Evolutionary conservation across 306 rosid genomes (phyloP), one percentile per base, ranked within the genome.

Genomic region (Trifolium repens): DNA sequence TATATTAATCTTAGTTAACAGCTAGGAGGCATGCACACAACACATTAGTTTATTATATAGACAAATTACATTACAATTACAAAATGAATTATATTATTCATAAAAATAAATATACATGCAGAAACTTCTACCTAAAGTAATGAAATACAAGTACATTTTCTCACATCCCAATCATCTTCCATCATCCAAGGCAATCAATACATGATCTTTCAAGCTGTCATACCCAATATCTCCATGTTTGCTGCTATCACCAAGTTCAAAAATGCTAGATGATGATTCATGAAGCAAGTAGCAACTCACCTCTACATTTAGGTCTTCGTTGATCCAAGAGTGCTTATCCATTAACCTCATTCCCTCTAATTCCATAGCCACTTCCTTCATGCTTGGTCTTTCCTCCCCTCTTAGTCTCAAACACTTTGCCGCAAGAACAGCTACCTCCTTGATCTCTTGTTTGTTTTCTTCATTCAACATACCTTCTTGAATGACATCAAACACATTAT

Each of bases 281-380:
- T 15, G 22, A 61, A 61, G 67, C 43, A 61, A 61, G 67, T 34
- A 61, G 1, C 4, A 22, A 61, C 43, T 61, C 67, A 32, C 67
- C 2, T 34, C 67, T 8, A 13, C 10, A 61, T 61, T 30, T 32
- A 15, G 0, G 10, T 61, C 67, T 7, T 6, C 43, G 0, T 61
- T 61, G 67, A 61, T 61, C 42, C 67, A 61, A 61, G 67, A 61
- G 1, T 63, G 12, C 69, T 63, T 63, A 5, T 63, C 30, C 46
- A n/a, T 8, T 35, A 63, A 37, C 35, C 63, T 57, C 35, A 57
- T 24, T 8, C 69, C 69, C 47, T 63, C 69, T 30, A 63, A 63
- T 32, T 35, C 46, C 69, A 16, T 63, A 63, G 69, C 69, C 65
- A 59, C 65, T 57, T 57, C 62, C 62, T 57, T 57, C 62, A 57